A percentile compares a stretch with the other conserved stretches of the same genome.
These are phyloP conservation scores for Talaromyces sp. DNA, from an alignment of 2,329 filamentous ascomycete species.

Conservation along the genomic window DNA sequence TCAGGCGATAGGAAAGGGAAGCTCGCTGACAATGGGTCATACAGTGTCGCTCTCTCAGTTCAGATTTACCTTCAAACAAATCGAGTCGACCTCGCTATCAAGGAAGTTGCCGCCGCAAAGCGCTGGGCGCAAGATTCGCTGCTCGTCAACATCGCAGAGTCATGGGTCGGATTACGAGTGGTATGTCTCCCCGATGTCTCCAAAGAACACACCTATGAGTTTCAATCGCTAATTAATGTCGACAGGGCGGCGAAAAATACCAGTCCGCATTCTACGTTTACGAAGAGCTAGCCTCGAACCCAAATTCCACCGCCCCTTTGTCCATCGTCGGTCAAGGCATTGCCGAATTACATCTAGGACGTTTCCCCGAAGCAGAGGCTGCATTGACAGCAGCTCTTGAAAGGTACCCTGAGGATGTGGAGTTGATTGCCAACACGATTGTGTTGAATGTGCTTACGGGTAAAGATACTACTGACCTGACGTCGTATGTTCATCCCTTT, in stretches of 20 bases:
- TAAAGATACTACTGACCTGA: constrained; percentile 64
- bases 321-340: constrained; percentile 85
- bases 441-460: constrained; percentile 77
- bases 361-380: constrained; percentile 82
- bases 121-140: constrained; percentile 95
- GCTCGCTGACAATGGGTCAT: background rate
- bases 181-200: constrained; percentile 51
- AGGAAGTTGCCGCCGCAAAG: constrained; percentile 82
- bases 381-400: constrained; percentile 77
- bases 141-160: constrained; percentile 89
- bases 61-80: constrained; percentile 94
- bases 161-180: constrained; percentile 86
- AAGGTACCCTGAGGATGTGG: constrained; percentile 68
- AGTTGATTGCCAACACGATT: constrained; percentile 78
- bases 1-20: background rate
- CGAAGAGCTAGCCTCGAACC: constrained; percentile 88
- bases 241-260: constrained; percentile 87
- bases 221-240: background rate
- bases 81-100: constrained; percentile 82
- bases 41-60: constrained; percentile 75
- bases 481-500: constrained; percentile 51
- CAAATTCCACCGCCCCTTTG: constrained; percentile 72
- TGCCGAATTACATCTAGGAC: constrained; percentile 84
- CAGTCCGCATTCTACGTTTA: constrained; percentile 97
- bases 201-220: background rate